A percentile compares a stretch with the other conserved stretches of the same genome.
phyloP scores from a whole-genome alignment of 2,329 filamentous ascomycete genomes.

The Phaeomoniella chlamydospora region DNA sequence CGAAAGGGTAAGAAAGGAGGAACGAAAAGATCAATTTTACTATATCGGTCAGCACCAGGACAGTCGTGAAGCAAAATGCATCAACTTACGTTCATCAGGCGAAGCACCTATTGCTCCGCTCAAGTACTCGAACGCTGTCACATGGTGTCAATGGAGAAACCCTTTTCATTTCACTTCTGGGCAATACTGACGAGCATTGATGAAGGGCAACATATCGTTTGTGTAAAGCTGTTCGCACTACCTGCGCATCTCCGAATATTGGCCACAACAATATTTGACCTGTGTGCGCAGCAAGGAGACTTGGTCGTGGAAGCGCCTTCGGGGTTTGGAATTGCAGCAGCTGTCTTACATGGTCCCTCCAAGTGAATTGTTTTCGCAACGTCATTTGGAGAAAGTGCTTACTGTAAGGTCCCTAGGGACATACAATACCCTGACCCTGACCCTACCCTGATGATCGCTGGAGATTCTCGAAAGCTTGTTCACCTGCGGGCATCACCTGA shows the following conservation, averaged over 20 bases:
- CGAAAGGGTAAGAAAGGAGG: slow-evolving; percentile 81
- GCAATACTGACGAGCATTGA: slow-evolving; percentile 39
- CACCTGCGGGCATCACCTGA: no score
- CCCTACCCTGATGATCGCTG: no score
- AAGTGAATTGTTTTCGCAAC: no score
- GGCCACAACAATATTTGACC: no score
- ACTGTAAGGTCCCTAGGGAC: no score
- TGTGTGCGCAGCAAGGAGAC: no score
- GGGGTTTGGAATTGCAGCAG: no score
- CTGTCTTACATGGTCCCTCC: no score
- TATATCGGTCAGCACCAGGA: slow-evolving; percentile 25
- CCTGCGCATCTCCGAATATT: neutral
- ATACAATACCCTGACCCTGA: no score
- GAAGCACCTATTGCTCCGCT: slow-evolving; percentile 45
- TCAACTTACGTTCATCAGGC: slow-evolving; percentile 45
- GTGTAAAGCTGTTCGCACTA: neutral
- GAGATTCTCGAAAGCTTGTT: no score
- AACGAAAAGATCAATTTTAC: slow-evolving; percentile 91
- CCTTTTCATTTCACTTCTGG: slow-evolving; percentile 6
- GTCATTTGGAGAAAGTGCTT: no score
- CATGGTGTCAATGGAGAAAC: neutral
- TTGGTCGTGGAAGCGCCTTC: no score
- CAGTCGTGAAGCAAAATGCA: slow-evolving; percentile 2
- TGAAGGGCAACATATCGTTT: slow-evolving; percentile 46
- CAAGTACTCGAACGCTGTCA: slow-evolving; percentile 45